Conservation (phyloP, 345 rosid species). For the Acer campestre region DNA sequence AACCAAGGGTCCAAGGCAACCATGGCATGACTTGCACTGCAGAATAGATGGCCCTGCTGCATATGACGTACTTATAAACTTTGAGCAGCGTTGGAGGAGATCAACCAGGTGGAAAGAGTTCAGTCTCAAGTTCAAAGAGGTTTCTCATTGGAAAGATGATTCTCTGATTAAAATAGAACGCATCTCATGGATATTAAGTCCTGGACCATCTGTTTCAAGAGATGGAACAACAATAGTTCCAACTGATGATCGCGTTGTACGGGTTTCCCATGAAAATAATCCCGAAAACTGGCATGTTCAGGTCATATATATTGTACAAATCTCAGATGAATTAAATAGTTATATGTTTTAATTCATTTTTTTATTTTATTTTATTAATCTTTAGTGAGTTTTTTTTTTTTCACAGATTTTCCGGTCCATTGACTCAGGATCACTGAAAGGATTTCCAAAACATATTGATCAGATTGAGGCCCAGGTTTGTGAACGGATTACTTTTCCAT, state of each 20-base stretch:
- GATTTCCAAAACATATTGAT: conserved; percentile 62
- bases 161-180: conserved; percentile 79
- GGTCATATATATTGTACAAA: conserved; percentile 41
- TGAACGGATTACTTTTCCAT: conserved; percentile 23
- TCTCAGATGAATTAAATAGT: not conserved
- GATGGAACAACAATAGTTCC: conserved; percentile 56
- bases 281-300: conserved; percentile 87
- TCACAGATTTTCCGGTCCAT: conserved; percentile 80
- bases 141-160: conserved; percentile 78
- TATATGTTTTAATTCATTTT: not conserved
- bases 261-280: conserved; percentile 59
- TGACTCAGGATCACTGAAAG: conserved; percentile 79
- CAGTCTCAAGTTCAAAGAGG: conserved; percentile 56
- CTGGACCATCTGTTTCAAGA: conserved; percentile 30
- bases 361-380: not conserved
- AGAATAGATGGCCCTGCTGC: conserved; percentile 94
- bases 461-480: conserved; percentile 53
- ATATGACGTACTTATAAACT: conserved; percentile 91
- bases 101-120: conserved; percentile 81
- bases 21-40: conserved; percentile 98
- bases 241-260: conserved; percentile 47
- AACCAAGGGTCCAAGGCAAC: conserved; percentile 84
- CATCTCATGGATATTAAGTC: conserved; percentile 92
- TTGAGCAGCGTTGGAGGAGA: conserved; percentile 96
- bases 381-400: conserved; percentile 12